Percentiles rank a stretch among this genome's conserved stretches.
These are phyloP conservation scores for Yamadazyma diddensiae DNA, from an alignment of 1,139 yeast species.

Conservation along the genomic window DNA sequence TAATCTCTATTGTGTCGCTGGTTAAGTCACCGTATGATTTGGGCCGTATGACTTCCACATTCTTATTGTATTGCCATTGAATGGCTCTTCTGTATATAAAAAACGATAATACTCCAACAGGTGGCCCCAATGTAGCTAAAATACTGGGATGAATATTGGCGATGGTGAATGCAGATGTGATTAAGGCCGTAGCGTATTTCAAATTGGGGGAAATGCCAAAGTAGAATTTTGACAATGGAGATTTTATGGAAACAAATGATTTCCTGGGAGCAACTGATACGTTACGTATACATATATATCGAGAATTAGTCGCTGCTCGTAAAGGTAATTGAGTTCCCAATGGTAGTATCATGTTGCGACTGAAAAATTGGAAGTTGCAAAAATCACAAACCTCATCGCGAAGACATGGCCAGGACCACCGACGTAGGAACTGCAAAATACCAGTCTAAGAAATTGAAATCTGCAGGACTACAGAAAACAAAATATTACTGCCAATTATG, in stretches of 20 bases:
- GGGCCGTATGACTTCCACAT: slow-evolving; percentile 14
- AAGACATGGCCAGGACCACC: slow-evolving; percentile 10
- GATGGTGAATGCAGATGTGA: slow-evolving; percentile 26
- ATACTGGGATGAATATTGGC: slow-evolving; percentile 37
- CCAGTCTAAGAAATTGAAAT: slow-evolving; percentile 73
- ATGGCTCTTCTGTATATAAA: slow-evolving; percentile 16
- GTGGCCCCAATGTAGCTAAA: slow-evolving; percentile 37
- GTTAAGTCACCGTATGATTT: slow-evolving; percentile 6
- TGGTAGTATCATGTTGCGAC: too few species aligned
- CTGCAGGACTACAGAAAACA: slow-evolving; percentile 81
- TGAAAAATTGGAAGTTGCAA: too few species aligned
- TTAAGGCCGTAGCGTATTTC: slow-evolving; percentile 30
- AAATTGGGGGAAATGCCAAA: slow-evolving; percentile 24
- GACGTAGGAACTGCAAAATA: slow-evolving; percentile 83
- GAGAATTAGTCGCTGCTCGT: too few species aligned
- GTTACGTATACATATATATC: neutral
- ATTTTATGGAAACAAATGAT: slow-evolving; percentile 26
- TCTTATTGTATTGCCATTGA: slow-evolving; percentile 16
- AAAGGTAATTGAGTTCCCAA: too few species aligned
- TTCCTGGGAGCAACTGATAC: slow-evolving; percentile 27
- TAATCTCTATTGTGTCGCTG: slow-evolving; percentile 19
- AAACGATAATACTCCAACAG: slow-evolving; percentile 27
- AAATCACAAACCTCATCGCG: slow-evolving; percentile 2
- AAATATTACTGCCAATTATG: slow-evolving; percentile 91
- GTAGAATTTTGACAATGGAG: slow-evolving; percentile 27